These are phyloP conservation scores for Nannochloropsis salina DNA, from an alignment of 108 stramenopile species.

Conservation along the genomic window DNA sequence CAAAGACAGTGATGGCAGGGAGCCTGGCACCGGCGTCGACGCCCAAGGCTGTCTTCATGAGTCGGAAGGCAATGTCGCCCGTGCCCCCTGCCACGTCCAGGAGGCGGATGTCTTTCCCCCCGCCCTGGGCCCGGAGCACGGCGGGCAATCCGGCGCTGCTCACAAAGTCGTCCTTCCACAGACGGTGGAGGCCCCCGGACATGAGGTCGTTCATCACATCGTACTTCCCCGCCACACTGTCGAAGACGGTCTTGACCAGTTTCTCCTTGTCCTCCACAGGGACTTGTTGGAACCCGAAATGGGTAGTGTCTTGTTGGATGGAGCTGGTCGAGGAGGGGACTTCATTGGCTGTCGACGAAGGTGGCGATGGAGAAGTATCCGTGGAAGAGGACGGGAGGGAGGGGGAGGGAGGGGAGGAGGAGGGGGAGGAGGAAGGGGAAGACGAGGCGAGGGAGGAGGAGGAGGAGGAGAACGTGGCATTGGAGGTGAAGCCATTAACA, in stretches of 20 bases:
- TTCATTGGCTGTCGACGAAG: too few species aligned
- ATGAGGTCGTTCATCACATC: constrained; percentile 99
- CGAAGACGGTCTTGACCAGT: constrained; percentile 45
- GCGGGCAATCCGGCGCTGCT: background rate
- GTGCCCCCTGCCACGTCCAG: constrained; percentile 97
- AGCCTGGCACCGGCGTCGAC: background rate
- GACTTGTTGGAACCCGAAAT: constrained; percentile 25
- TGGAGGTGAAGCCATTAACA: background rate
- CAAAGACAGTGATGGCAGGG: constrained; percentile 78
- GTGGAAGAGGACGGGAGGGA: too few species aligned
- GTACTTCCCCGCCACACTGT: constrained; percentile 53
- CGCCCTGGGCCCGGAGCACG: background rate
- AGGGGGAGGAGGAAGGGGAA: background rate
- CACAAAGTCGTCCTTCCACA: constrained; percentile 94
- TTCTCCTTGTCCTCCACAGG: constrained; percentile 34
- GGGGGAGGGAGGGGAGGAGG: background rate
- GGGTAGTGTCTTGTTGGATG: background rate
- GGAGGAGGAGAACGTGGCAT: background rate
- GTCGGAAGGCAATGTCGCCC: constrained; percentile 93
- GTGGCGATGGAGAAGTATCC: too few species aligned
- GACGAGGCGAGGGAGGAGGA: background rate
- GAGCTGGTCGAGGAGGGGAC: too few species aligned
- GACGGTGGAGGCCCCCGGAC: constrained; percentile 80
- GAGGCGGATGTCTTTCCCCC: constrained; percentile 31
- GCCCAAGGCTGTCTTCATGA: constrained; percentile 33